Evolutionary conservation across 1,284 basidiomycete species (phyloP), one percentile per base, ranked within the genome.

Genomic region (Trichosporon inkin): DNA sequence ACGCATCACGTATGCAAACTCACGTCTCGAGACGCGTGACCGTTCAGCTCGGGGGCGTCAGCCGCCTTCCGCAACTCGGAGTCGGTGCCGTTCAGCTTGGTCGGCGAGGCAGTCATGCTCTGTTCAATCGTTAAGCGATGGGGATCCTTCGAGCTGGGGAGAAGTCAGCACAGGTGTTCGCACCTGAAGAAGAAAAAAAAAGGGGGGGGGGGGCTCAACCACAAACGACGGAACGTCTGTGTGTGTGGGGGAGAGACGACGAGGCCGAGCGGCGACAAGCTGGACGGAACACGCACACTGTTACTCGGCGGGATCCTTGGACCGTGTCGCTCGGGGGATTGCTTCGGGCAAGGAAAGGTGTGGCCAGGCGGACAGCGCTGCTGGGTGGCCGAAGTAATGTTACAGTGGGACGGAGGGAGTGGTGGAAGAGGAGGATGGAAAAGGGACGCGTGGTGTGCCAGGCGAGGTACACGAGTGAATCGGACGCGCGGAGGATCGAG

Each of bases 11-110:
- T 32, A 28, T 6, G 17, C 28, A n/a, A 22, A 71, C 71, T 55
- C 57, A 74, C 74, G 63, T 73, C 70, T 28, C 69, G 58, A 73
- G 72, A 49, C 69, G 56, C 69, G 60, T 75, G 72, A 36, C 74
- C 74, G 58, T 73, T 73, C 39, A 63, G 57, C 51, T 64, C 68
- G 22, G 57, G 63, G 34, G 59, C 51, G 55, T 57, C 58, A 38
- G 53, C 54, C 56, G 47, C 28, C 60, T 67, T 68, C 55, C 56
- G 64, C 53, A 63, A 62, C 51, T 71, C 56, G 54, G 67, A 56
- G 24, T 67, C 58, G 40, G 68, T 58, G 56, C 65, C 69, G 67
- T 65, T 66, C 52, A 63, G 54, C 60, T 69, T 68, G 28, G 60
- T 62, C 28, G 68, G 64, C 40, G 63, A 66, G 51, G 66, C 71